Evolutionary conservation across 371 early-diverging fungal species (phyloP).

Genomic region (Mortierella sp.): DNA sequence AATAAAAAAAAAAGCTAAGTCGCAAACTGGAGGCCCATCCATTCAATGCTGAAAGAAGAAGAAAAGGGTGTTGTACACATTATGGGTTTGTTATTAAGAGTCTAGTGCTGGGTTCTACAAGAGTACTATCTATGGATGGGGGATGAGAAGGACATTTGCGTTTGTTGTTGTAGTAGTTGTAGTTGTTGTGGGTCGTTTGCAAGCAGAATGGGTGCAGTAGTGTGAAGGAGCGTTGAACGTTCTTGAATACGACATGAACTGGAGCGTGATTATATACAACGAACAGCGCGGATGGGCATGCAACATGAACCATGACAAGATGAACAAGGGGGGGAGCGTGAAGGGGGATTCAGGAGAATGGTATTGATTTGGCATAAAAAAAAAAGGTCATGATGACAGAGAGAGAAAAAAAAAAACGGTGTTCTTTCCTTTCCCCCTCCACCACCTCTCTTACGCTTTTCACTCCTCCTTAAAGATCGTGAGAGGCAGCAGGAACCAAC

Average conservation of each 20-base stretch:
- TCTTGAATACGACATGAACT: not conserved
- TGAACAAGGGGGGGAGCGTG: not conserved
- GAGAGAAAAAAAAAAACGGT: too few species aligned
- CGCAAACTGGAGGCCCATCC: too few species aligned
- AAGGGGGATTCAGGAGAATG: not conserved
- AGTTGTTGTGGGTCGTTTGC: not conserved
- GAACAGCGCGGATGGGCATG: not conserved
- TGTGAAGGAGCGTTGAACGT: not conserved
- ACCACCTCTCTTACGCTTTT: too few species aligned
- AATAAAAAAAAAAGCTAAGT: too few species aligned
- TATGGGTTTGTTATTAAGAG: slow-evolving; percentile 5
- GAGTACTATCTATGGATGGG: not conserved
- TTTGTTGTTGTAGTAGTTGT: too few species aligned
- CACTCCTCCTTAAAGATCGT: slow-evolving; percentile 11
- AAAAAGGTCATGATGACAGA: slow-evolving; percentile 3
- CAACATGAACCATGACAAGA: not conserved
- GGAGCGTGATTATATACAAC: not conserved
- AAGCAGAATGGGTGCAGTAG: slow-evolving; percentile 1
- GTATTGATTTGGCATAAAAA: too few species aligned
- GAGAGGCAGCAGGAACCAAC: slow-evolving; percentile 17
- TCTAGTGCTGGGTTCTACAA: slow-evolving; percentile 2
- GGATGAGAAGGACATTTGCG: too few species aligned
- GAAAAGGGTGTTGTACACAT: slow-evolving; percentile 8
- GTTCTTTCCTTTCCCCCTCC: too few species aligned
- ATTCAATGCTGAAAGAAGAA: too few species aligned